Evolutionary conservation across 371 early-diverging fungal genomes (phyloP), one percentile per base, ranked within the genome.

Genomic region (Mortierella polycephala): DNA sequence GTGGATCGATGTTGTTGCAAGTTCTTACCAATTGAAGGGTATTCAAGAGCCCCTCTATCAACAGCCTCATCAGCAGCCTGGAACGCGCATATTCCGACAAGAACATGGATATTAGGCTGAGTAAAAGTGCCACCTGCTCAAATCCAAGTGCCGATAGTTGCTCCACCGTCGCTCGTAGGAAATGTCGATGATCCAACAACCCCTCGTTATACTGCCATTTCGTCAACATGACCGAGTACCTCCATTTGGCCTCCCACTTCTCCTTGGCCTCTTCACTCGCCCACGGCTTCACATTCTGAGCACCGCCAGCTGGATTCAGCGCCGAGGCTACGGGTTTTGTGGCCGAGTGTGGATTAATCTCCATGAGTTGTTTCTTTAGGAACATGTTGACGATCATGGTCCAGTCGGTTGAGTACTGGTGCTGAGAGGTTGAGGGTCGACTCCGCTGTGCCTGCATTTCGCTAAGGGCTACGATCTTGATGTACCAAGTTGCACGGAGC

Each of bases 151-250:
- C 69, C n/a, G 82, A 79, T 10, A 94, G 67, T 45, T 85, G 83
- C 40, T 89, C 87, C 21, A 92, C 80, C 1, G 89, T 85, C 74
- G 84, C 88, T 69, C 85, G 89, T 12, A 93, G 79, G 53, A 93
- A 84, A 3, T 83, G 84, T 0, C 92, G 87, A 69, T 93, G 91
- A 71, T 93, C 91, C 52, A 93, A 67, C 18, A 94, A 75, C 6
- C 92, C 93, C 64, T 92, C 91, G 71, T 83, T 87, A 72, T 90
- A 92, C 74, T 92, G 93, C 86, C 88, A 91, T 16, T 87, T 87
- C 18, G 92, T 83, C 45, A 94, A 76, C 53, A 83, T 81, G 20
- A 90, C 82, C 55, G 89, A 88, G 62, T 89, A 91, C 7, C 84
- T 72, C 92, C 92, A 92, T 30, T 83, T 74, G 12, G 84, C 74